These are phyloP conservation scores for Schoenoplectus tabernaemontani DNA, from an alignment of 202 grass and related monocot genomes.

Conservation along the genomic window DNA sequence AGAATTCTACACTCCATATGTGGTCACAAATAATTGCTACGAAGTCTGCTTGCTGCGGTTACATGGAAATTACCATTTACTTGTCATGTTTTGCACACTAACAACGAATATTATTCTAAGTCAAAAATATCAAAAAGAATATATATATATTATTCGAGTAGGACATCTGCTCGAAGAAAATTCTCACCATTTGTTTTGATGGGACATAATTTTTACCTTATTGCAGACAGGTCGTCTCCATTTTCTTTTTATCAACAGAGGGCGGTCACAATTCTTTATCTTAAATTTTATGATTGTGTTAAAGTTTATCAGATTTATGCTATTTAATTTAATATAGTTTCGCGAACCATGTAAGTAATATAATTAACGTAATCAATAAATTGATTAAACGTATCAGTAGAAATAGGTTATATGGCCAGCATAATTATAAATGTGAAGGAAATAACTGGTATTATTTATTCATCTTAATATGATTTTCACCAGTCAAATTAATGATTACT, in stretches of 20 bases:
- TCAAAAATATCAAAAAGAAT: neutral
- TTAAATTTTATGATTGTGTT: neutral
- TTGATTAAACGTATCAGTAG: too few relatives aligned
- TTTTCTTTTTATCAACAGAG: neutral
- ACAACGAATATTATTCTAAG: neutral
- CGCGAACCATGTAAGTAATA: too few relatives aligned
- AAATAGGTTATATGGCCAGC: too few relatives aligned
- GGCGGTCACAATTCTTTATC: neutral
- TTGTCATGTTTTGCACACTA: conserved; percentile 3
- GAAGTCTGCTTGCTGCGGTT: too few relatives aligned
- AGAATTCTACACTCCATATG: neutral
- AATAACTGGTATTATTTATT: too few relatives aligned
- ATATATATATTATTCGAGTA: conserved; percentile 1
- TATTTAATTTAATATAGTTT: neutral
- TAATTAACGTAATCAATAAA: too few relatives aligned
- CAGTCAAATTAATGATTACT: too few relatives aligned
- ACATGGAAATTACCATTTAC: neutral
- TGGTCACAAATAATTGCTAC: neutral
- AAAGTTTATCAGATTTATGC: neutral
- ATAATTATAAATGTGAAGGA: too few relatives aligned
- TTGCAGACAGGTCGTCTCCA: neutral
- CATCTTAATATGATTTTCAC: too few relatives aligned
- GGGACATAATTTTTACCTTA: neutral
- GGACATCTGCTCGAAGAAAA: neutral
- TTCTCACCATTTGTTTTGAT: neutral